Evolutionary conservation across 106 monocot genomes (phyloP), one percentile per base, ranked within the genome.

Genomic region (Dendrobium catenatum): DNA sequence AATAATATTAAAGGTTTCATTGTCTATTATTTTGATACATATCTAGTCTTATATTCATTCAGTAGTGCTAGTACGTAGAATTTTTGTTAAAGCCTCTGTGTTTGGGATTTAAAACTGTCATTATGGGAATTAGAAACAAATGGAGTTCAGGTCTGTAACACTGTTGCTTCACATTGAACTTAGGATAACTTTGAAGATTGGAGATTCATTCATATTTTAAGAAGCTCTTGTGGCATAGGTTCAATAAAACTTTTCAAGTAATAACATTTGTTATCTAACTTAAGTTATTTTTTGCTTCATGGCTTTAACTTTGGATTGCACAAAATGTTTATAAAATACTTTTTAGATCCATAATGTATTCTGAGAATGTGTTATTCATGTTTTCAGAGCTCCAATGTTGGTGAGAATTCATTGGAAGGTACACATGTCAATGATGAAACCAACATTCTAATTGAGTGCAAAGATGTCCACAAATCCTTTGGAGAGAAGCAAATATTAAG

Each of bases 401-500:
- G 89, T 15, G 79, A 85, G 49, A 89, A 82, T 43, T 48, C 83
- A 76, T 86, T 58, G 55, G 58, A 59, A 17, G 59, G 15, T 68
- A 46, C 73, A 66, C 81, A 86, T 31, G 78, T 48, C 72, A 80
- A 80, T 18, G 78, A 83, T 48, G 90, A 87, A 26, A 46, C 85
- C 73, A 82, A 87, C 5, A 73, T 95, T 43, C 93, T 98, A 46
- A 98, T 98, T 19, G 98, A 98, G 80, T 98, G 94, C 47, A 91
- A 86, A 55, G 84, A 98, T 91, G 87, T 98, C 51, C 93, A 95
- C 76, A 98, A 98, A 85, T 89, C 92, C 9, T 98, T 95, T 81
- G 98, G 95, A 4, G 89, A 89, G 72, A 98, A 98, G 75, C 85
- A 98, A 76, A 90, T 98, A 70, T 84, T 98, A 78, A 81, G 56